Evolutionary conservation across 2,329 filamentous ascomycete species (phyloP), one percentile per base, ranked within the genome.

Genomic region (Cladosporium sp.): DNA sequence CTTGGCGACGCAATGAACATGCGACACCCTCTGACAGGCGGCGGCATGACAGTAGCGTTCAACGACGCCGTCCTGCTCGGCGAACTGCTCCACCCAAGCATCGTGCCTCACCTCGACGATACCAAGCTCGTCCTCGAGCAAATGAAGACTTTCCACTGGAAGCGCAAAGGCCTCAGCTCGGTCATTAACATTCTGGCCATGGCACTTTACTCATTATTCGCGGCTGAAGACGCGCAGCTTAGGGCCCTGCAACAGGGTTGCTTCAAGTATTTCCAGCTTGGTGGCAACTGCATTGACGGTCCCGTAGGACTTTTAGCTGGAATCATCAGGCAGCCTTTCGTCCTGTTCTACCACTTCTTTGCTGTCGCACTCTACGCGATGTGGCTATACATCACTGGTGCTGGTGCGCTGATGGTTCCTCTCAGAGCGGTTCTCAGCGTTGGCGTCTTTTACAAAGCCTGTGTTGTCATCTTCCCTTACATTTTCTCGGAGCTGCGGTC

Each of bases 161-260:
- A 80, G 64, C 85, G 94, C 68, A 97, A 97, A 78, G 78, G 80
- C 62, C 80, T 91, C 50, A 90, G 90, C 0, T 85, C 85, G 54
- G 92, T 96, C 65, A 94, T 99, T 80, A 99, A 99, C 74, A 96
- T 97, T 65, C 85, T 99, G n/a, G 93, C 94, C 1, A 90, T 94
- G 78, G 92, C 94, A 0, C 82, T 99, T 1, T 99, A 99, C 77
- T 80, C 83, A 32, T 83, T 99, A 12, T 99, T 97, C 71, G 91
- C 93, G 15, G 94, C 93, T 52, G 80, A 95, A 71, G 88, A 90
- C 73, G 75, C 80, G 44, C 83, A 92, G 69, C 84, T 97, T 53
- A 84, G 83, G 62, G 86, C 89, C 56, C 84, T 99, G 45, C 91
- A 96, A 76, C 82, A 82, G 63, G 94, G 94, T 48, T 99, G 94